A percentile compares a stretch with the other conserved stretches of the same genome.
Conservation (phyloP, 768 basidiomycete genomes). For the Kwoniella botswanensis region DNA sequence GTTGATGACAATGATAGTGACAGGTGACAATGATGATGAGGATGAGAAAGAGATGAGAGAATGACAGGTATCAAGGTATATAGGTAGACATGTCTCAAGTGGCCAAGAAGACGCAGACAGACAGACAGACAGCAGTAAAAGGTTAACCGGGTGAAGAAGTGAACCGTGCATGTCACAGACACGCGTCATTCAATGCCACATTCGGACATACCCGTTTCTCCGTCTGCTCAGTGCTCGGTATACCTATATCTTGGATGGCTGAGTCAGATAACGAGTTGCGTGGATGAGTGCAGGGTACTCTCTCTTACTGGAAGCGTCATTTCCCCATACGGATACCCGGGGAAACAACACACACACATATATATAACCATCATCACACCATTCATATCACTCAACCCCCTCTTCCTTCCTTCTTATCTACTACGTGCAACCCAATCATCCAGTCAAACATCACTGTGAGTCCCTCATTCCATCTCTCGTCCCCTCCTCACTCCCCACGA, state of each 20-base stretch:
- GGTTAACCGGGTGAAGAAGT: not conserved
- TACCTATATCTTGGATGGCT: not conserved
- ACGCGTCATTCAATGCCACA: constrained; percentile 11
- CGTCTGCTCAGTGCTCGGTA: not conserved
- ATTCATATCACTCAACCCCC: constrained; percentile 1
- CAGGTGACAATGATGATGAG: constrained; percentile 10
- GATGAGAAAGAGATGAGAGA: not conserved
- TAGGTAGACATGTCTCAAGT: too few species aligned
- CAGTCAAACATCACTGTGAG: constrained; percentile 1
- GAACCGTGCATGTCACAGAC: not conserved
- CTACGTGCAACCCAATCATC: not conserved
- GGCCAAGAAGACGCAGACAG: not conserved
- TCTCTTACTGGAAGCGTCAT: constrained; percentile 4
- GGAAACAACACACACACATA: not conserved
- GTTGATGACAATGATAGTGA: not conserved
- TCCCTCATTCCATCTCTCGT: not conserved
- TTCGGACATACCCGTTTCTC: constrained; percentile 5
- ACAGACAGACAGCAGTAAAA: too few species aligned
- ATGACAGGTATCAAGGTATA: too few species aligned
- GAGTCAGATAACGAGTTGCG: constrained; percentile 4
- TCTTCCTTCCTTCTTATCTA: constrained; percentile 3
- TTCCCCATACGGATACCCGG: not conserved
- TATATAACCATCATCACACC: constrained; percentile 4
- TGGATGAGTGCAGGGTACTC: not conserved
- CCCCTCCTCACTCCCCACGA: not conserved